Evolutionary conservation across 495 filamentous ascomycete species (phyloP).

Genomic region (Aspergillus sparsus): DNA sequence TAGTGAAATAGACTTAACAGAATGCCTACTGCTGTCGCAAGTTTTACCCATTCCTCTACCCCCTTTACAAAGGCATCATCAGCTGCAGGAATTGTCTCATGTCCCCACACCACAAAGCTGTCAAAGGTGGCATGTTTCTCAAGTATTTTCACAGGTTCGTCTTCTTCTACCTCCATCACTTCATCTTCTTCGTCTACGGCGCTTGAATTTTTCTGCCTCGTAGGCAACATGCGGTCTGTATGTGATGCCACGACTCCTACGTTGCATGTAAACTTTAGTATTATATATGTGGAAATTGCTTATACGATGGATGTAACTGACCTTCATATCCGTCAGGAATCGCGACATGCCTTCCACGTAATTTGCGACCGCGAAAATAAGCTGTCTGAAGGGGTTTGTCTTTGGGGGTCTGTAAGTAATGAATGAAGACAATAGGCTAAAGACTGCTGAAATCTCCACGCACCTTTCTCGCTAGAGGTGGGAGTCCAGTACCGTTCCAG

Average conservation of each 20-base stretch:
- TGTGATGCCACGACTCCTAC: constrained; percentile 44
- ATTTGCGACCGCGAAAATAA: constrained; percentile 82
- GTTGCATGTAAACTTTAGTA: constrained; percentile 5
- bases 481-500: constrained; percentile 73
- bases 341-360: constrained; percentile 65
- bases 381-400: constrained; percentile 46
- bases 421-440: not conserved
- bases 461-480: constrained; percentile 45
- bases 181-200: constrained; percentile 43
- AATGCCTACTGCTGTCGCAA: constrained; percentile 63
- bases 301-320: constrained; percentile 23
- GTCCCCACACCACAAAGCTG: constrained; percentile 79
- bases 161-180: constrained; percentile 33
- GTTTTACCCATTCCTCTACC: constrained; percentile 80
- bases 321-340: constrained; percentile 79
- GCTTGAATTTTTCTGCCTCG: constrained; percentile 31
- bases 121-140: constrained; percentile 72
- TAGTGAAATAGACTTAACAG: not conserved
- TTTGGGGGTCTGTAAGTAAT: constrained; percentile 9
- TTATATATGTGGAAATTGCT: not conserved
- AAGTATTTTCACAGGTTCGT: constrained; percentile 58
- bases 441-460: not conserved
- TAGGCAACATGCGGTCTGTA: constrained; percentile 36
- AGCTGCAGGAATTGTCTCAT: constrained; percentile 67
- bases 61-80: constrained; percentile 70